These are phyloP conservation scores for Lasiosphaeria hispida DNA, from an alignment of 495 filamentous ascomycete genomes.

Conservation along the genomic window DNA sequence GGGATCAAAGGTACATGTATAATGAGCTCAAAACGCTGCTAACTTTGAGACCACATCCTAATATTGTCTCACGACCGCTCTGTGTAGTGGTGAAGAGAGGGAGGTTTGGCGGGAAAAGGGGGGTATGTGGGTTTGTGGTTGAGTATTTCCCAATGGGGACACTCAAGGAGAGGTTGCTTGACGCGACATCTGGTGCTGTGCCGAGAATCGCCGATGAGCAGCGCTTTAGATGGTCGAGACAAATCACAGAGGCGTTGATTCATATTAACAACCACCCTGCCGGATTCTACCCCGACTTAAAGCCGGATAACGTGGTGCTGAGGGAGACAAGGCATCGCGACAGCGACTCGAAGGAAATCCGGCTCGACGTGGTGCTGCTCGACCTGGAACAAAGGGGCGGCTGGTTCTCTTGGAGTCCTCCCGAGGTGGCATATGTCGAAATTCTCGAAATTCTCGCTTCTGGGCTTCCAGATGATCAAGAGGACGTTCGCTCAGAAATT, in stretches of 20 bases:
- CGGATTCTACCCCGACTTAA: slow-evolving; percentile 39
- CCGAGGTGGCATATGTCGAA: slow-evolving; percentile 35
- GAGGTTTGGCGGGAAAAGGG: slow-evolving; percentile 33
- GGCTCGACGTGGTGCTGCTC: slow-evolving; percentile 27
- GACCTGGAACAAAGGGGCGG: slow-evolving; percentile 38
- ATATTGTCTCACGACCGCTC: slow-evolving; percentile 28
- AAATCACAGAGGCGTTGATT: slow-evolving; percentile 30
- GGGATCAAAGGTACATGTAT: slow-evolving; percentile 35
- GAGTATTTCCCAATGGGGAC: slow-evolving; percentile 30
- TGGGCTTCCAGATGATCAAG: slow-evolving; percentile 1
- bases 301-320: slow-evolving; percentile 37
- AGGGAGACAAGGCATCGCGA: not conserved
- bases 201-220: slow-evolving; percentile 10
- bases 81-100: slow-evolving; percentile 32
- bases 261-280: slow-evolving; percentile 28
- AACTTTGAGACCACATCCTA: slow-evolving; percentile 24
- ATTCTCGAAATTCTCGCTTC: slow-evolving; percentile 26
- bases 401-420: slow-evolving; percentile 32
- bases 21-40: slow-evolving; percentile 41
- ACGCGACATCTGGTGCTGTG: not conserved
- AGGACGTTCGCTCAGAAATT: slow-evolving; percentile 3
- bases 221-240: slow-evolving; percentile 28
- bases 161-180: slow-evolving; percentile 25
- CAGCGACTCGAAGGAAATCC: not conserved
- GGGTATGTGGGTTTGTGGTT: slow-evolving; percentile 36